phyloP scores from a whole-genome alignment of 2,329 filamentous ascomycete genomes.

The Thelonectria olida region DNA sequence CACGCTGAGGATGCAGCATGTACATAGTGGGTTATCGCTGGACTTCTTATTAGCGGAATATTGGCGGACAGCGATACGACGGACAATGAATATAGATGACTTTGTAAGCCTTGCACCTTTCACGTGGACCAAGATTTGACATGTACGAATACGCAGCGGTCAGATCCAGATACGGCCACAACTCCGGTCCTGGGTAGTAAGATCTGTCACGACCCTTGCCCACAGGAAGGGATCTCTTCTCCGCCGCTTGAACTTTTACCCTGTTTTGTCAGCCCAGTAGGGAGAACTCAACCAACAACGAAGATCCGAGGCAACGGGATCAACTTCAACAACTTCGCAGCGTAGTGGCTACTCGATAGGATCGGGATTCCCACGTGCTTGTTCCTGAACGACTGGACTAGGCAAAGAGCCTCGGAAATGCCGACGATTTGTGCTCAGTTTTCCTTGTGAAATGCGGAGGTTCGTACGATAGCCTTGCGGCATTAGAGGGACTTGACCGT shows the following conservation, averaged over 20 bases:
- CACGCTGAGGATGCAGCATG: conserved; percentile 1
- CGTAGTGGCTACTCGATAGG: not conserved
- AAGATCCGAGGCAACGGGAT: not conserved
- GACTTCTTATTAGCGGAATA: not conserved
- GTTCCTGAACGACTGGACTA: conserved; percentile 2
- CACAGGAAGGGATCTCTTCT: conserved; percentile 17
- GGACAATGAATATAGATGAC: conserved; percentile 17
- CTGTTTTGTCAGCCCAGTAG: not conserved
- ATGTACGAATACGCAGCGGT: conserved; percentile 4
- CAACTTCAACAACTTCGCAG: not conserved
- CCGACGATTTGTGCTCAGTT: not conserved
- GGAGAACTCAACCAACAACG: not conserved
- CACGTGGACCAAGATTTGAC: not conserved
- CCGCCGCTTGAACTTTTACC: conserved; percentile 2
- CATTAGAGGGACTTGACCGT: not conserved
- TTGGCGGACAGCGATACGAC: conserved; percentile 3
- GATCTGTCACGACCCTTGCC: conserved; percentile 13
- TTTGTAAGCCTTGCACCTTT: not conserved
- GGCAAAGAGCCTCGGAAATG: conserved; percentile 15
- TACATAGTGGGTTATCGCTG: conserved; percentile 14
- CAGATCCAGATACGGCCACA: not conserved
- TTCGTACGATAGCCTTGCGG: conserved; percentile 13
- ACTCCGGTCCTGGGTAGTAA: not conserved
- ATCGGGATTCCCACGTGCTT: not conserved
- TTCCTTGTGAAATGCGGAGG: conserved; percentile 23